These are phyloP conservation scores for Collybiopsis confluens DNA, from an alignment of 768 basidiomycete genomes.

Conservation along the genomic window DNA sequence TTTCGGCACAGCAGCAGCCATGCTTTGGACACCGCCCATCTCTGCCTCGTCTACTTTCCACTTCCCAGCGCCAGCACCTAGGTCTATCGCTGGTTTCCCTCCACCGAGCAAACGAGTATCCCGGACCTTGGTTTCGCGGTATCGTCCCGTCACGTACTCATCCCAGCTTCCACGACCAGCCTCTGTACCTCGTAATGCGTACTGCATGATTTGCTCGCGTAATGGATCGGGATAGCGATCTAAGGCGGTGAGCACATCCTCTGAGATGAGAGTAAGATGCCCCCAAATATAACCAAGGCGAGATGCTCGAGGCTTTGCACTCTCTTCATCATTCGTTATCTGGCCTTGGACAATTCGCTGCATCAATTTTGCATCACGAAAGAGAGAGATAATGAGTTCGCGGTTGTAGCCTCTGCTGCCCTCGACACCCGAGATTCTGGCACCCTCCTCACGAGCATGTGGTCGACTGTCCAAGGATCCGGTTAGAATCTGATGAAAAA, in stretches of 20 bases:
- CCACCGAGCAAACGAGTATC: conserved; percentile 83
- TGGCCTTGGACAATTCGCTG: conserved; percentile 87
- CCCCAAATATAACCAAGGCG: conserved; percentile 97
- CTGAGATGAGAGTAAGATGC: conserved; percentile 90
- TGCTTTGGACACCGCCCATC: conserved; percentile 8
- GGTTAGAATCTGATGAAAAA: conserved; percentile 92
- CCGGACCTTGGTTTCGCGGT: conserved; percentile 80
- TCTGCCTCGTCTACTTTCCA: conserved; percentile 15
- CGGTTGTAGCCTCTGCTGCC: conserved; percentile 58
- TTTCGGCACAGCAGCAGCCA: too few species aligned
- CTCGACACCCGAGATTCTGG: conserved; percentile 15
- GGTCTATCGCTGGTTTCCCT: conserved; percentile 52
- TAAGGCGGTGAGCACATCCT: conserved; percentile 88
- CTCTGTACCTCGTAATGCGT: conserved; percentile 54
- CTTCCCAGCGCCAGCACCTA: conserved; percentile 56
- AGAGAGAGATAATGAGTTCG: conserved; percentile 77
- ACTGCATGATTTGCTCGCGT: conserved; percentile 49
- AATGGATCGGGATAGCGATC: conserved; percentile 84
- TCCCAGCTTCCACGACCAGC: conserved; percentile 63
- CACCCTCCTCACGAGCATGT: conserved; percentile 1
- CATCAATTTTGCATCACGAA: conserved; percentile 82
- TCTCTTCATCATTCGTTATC: conserved; percentile 68
- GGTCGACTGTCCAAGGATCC: conserved; percentile 59
- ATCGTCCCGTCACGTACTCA: conserved; percentile 80
- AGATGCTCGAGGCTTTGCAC: conserved; percentile 69